A percentile compares a stretch with the other conserved stretches of the same genome.
Evolutionary conservation across 805 yeast genomes (phyloP).

Genomic region (Candida suzukii): DNA sequence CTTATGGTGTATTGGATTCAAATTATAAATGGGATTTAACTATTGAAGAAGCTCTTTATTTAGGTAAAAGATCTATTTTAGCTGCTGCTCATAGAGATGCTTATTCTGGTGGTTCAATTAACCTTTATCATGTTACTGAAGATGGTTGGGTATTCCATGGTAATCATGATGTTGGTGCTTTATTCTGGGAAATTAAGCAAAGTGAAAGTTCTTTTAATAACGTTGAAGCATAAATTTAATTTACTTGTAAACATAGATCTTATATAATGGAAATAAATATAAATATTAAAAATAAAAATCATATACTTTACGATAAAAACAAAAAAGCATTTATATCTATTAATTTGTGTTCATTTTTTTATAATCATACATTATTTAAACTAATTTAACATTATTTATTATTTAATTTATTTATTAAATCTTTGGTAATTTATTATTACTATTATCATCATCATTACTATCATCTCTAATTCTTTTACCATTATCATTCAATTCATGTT

Average conservation of each 20-base stretch:
- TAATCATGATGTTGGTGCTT: conserved; percentile 83
- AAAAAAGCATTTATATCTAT: no score
- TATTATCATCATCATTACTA: background rate
- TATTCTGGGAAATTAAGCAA: conserved; percentile 88
- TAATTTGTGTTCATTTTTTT: no score
- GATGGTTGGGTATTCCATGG: conserved; percentile 96
- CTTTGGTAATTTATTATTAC: background rate
- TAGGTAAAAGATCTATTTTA: conserved; percentile 91
- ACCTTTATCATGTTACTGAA: conserved; percentile 88
- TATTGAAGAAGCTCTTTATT: conserved; percentile 87
- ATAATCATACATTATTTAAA: no score
- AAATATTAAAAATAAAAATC: no score
- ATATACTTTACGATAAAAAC: no score
- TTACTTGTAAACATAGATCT: no score
- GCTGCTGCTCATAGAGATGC: conserved; percentile 99
- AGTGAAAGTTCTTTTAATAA: conserved; percentile 85
- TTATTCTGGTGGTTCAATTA: conserved; percentile 93
- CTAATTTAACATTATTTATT: background rate
- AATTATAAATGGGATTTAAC: conserved; percentile 87
- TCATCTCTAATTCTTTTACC: conserved; percentile 4
- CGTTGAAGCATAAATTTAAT: conserved; percentile 40
- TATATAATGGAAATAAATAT: no score
- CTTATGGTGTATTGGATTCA: conserved; percentile 95
- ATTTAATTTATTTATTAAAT: conserved; percentile 1
- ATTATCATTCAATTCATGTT: conserved; percentile 8